phyloP scores from a whole-genome alignment of 1,139 yeast species.

The Barnettozyma hawaiiensis region DNA sequence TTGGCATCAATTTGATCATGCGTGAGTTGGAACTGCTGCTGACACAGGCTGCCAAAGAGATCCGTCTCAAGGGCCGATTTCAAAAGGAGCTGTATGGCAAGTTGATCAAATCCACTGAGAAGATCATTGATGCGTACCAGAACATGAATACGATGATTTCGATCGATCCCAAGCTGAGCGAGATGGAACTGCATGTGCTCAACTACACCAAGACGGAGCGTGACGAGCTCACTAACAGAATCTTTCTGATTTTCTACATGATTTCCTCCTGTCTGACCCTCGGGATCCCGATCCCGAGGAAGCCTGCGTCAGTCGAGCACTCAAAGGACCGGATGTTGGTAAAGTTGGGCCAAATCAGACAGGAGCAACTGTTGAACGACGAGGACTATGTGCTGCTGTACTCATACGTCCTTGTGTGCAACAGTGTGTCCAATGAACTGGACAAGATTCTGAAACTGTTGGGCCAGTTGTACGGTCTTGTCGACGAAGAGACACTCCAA shows the following conservation, averaged over 20 bases:
- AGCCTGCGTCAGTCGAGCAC: constrained; percentile 73
- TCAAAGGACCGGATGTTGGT: constrained; percentile 65
- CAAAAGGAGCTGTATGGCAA: constrained; percentile 48
- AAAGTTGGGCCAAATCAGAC: constrained; percentile 52
- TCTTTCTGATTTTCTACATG: constrained; percentile 71
- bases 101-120: constrained; percentile 52
- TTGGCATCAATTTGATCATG: constrained; percentile 51
- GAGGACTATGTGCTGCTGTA: constrained; percentile 74
- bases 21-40: constrained; percentile 55
- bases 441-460: constrained; percentile 50
- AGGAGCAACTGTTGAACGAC: constrained; percentile 28
- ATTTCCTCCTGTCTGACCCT: constrained; percentile 70
- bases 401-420: constrained; percentile 67
- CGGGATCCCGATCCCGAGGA: constrained; percentile 71
- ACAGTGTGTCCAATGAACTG: constrained; percentile 60
- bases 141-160: constrained; percentile 64
- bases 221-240: constrained; percentile 61
- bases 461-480: constrained; percentile 57
- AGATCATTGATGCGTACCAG: constrained; percentile 68
- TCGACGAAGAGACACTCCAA: constrained; percentile 33
- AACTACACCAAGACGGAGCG: constrained; percentile 54
- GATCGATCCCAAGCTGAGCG: constrained; percentile 50
- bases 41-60: constrained; percentile 71
- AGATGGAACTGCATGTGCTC: constrained; percentile 52
- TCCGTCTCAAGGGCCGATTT: constrained; percentile 69